A percentile compares a stretch with the other conserved stretches of the same genome.
Evolutionary conservation across 2,329 filamentous ascomycete species (phyloP).

Genomic region (Neonectria sp.): DNA sequence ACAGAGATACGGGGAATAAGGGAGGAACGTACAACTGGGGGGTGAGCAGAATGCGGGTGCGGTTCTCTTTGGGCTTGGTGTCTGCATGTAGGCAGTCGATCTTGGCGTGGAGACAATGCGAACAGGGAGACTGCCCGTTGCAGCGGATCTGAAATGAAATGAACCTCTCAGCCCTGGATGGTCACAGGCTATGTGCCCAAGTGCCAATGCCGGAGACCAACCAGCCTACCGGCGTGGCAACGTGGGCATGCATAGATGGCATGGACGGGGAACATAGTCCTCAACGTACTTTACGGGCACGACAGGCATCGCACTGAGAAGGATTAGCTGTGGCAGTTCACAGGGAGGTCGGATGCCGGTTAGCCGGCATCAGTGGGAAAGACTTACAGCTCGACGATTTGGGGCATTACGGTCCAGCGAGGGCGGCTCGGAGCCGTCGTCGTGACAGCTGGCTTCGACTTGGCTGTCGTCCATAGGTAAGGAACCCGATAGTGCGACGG

Average conservation of each 20-base stretch:
- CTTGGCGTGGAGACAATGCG: constrained; percentile 54
- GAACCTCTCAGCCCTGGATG: no score
- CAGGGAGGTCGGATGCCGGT: no score
- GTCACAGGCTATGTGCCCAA: background rate
- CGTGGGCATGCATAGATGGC: no score
- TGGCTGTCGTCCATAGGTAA: no score
- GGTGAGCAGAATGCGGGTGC: constrained; percentile 53
- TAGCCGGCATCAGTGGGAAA: background rate
- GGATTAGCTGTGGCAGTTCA: constrained; percentile 20
- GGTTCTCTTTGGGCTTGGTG: constrained; percentile 52
- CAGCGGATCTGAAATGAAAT: constrained; percentile 51
- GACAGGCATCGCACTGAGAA: constrained; percentile 50
- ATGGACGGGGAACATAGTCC: background rate
- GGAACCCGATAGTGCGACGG: no score
- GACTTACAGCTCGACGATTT: background rate
- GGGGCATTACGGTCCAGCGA: no score
- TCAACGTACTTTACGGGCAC: constrained; percentile 50
- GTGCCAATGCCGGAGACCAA: no score
- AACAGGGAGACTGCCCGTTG: constrained; percentile 54
- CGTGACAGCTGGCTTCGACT: no score
- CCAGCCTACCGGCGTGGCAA: no score
- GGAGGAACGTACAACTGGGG: constrained; percentile 53
- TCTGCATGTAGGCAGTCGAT: constrained; percentile 53
- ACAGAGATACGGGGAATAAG: background rate
- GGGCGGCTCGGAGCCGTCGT: no score